Percentiles rank a stretch among this genome's conserved stretches.
Evolutionary conservation across 2,329 filamentous ascomycete species (phyloP).

Genomic region (Fusarium sp.): DNA sequence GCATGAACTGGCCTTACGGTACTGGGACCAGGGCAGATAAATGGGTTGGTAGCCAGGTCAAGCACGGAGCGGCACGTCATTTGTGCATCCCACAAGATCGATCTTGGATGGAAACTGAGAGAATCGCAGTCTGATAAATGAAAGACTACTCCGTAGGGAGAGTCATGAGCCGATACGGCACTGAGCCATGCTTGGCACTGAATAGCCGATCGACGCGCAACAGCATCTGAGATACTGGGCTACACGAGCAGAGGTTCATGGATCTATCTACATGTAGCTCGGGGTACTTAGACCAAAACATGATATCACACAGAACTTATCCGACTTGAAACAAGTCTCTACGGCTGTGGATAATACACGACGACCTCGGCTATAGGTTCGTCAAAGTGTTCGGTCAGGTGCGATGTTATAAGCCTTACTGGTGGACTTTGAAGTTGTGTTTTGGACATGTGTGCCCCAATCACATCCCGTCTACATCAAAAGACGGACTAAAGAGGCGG

Average conservation of each 20-base stretch:
- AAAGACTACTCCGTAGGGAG: background rate
- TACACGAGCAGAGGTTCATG: background rate
- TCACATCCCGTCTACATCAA: background rate
- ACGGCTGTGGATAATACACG: background rate
- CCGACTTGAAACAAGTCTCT: background rate
- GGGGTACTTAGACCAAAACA: background rate
- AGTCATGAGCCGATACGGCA: background rate
- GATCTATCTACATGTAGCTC: background rate
- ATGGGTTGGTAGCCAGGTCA: conserved; percentile 32
- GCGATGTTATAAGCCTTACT: background rate
- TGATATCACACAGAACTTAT: background rate
- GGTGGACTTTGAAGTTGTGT: background rate
- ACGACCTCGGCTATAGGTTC: background rate
- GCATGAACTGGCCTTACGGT: conserved; percentile 34
- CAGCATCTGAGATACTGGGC: background rate
- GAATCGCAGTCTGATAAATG: background rate
- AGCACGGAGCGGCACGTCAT: conserved; percentile 35
- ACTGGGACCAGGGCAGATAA: conserved; percentile 32
- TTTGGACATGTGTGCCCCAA: background rate
- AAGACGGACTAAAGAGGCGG: background rate
- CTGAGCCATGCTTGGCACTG: background rate
- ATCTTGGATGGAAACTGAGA: background rate
- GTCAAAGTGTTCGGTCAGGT: background rate
- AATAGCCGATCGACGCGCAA: background rate
- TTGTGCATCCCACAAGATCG: conserved; percentile 26